Conservation (phyloP, 1,284 basidiomycete genomes). For the Rhodotorula mucilaginosa region DNA sequence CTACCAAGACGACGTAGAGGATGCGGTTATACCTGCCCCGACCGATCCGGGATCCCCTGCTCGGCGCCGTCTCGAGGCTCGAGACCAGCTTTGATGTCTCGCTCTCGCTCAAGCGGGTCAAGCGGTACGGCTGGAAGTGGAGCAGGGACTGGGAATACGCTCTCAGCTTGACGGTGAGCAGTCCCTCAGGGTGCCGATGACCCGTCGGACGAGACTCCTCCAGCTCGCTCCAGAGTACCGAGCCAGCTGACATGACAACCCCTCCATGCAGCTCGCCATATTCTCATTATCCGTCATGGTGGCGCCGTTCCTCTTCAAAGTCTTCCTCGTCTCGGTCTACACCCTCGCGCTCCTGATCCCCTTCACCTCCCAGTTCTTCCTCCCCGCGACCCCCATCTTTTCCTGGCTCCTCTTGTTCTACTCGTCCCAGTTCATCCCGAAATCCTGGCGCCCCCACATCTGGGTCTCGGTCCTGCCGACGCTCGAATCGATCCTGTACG, state of each 20-base stretch:
- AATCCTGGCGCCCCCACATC: constrained; percentile 69
- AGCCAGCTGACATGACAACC: background rate
- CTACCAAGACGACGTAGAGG: too few relatives aligned
- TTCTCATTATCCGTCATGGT: constrained; percentile 79
- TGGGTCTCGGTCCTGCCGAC: constrained; percentile 91
- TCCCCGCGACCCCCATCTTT: constrained; percentile 83
- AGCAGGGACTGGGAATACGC: constrained; percentile 30
- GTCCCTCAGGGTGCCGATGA: too few relatives aligned
- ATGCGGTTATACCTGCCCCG: constrained; percentile 27
- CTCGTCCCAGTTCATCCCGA: constrained; percentile 79
- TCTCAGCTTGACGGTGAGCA: background rate
- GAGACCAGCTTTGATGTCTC: constrained; percentile 38
- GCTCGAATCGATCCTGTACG: constrained; percentile 89
- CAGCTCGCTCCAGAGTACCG: background rate
- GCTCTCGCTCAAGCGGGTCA: constrained; percentile 25
- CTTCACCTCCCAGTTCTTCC: constrained; percentile 85
- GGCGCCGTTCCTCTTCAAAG: constrained; percentile 70
- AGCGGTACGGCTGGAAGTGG: constrained; percentile 33
- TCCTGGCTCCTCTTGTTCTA: constrained; percentile 73
- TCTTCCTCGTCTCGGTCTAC: constrained; percentile 75
- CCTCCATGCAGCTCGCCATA: constrained; percentile 53
- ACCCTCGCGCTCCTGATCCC: constrained; percentile 70
- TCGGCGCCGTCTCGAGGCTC: constrained; percentile 31
- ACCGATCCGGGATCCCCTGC: constrained; percentile 16
- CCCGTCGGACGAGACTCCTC: background rate